These are phyloP conservation scores for Ramularia endophylla DNA, from an alignment of 2,329 filamentous ascomycete species.

Conservation along the genomic window DNA sequence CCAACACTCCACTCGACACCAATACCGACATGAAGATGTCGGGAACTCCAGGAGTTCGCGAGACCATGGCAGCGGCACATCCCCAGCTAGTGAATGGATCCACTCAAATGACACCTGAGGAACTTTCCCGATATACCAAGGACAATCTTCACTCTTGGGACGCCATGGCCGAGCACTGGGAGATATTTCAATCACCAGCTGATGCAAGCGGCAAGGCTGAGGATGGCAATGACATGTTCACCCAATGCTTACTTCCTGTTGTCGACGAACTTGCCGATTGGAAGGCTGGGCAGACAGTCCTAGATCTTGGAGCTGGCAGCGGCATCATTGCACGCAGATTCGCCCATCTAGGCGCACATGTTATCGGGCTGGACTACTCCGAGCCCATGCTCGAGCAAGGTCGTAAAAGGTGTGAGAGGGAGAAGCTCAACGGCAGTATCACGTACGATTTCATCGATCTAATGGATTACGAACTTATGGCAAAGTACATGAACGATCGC, in stretches of 20 bases:
- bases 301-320: conserved; percentile 48
- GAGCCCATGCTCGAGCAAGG: conserved; percentile 38
- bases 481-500: conserved; percentile 21
- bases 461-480: conserved; percentile 32
- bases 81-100: conserved; percentile 7
- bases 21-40: neutral
- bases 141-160: conserved; percentile 34
- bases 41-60: too few relatives aligned
- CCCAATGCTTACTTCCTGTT: conserved; percentile 37
- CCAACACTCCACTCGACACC: neutral
- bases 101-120: neutral
- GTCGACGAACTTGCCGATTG: conserved; percentile 34
- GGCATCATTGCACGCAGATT: conserved; percentile 45
- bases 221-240: conserved; percentile 43
- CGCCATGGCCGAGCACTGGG: conserved; percentile 40
- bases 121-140: conserved; percentile 2
- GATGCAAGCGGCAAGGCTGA: conserved; percentile 29
- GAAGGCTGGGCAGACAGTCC: conserved; percentile 28
- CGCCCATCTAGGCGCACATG: conserved; percentile 30
- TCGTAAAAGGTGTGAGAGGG: conserved; percentile 17
- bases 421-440: conserved; percentile 19
- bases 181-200: conserved; percentile 24
- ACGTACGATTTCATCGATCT: conserved; percentile 35
- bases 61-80: conserved; percentile 1
- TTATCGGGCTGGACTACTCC: conserved; percentile 44